Conservation (phyloP, 768 basidiomycete species). For the Suillus sp. region DNA sequence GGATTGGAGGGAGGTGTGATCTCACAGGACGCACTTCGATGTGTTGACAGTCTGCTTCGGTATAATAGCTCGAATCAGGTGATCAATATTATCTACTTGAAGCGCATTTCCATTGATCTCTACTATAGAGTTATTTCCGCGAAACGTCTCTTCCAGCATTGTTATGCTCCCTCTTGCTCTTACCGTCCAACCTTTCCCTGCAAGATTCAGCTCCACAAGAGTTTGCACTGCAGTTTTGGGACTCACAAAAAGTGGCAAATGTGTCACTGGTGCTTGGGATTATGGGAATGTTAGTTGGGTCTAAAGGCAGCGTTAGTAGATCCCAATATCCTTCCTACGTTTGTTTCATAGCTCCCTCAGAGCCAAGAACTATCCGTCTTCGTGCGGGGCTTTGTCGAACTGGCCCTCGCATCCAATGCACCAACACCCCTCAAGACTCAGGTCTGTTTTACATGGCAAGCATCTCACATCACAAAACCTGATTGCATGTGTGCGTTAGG, state of each 20-base stretch:
- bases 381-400: constrained; percentile 81
- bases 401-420: constrained; percentile 92
- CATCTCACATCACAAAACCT: constrained; percentile 18
- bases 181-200: constrained; percentile 61
- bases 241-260: constrained; percentile 85
- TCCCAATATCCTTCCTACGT: constrained; percentile 11
- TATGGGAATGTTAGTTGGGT: constrained; percentile 82
- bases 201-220: constrained; percentile 73
- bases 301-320: constrained; percentile 63
- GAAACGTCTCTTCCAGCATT: constrained; percentile 77
- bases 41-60: constrained; percentile 82
- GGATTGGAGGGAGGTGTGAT: constrained; percentile 91
- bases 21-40: constrained; percentile 82
- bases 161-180: constrained; percentile 68
- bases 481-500: constrained; percentile 40
- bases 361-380: constrained; percentile 58
- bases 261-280: constrained; percentile 78
- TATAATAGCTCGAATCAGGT: constrained; percentile 97
- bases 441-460: constrained; percentile 40
- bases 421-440: constrained; percentile 87
- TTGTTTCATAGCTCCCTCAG: constrained; percentile 33
- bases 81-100: constrained; percentile 19
- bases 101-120: constrained; percentile 20
- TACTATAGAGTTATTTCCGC: constrained; percentile 87
- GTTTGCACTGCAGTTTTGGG: constrained; percentile 97